phyloP scores from a whole-genome alignment of 139 green algal genomes.

The Choricystis sp. region DNA sequence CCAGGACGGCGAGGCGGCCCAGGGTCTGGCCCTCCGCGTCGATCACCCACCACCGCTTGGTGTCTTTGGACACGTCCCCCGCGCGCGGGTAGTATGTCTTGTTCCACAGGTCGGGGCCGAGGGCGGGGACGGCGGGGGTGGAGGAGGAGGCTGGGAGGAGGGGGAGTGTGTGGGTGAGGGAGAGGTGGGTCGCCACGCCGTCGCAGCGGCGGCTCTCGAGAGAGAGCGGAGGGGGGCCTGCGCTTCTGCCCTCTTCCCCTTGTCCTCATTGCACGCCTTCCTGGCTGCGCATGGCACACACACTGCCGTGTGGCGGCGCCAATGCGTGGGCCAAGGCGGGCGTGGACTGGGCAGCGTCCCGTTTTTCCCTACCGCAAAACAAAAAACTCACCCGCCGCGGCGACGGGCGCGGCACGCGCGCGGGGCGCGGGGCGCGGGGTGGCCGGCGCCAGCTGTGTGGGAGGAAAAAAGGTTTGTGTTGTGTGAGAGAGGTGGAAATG shows the following conservation, averaged over 20 bases:
- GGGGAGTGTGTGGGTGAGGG: neutral
- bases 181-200: no score
- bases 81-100: constrained; percentile 88
- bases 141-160: neutral
- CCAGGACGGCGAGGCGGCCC: constrained; percentile 71
- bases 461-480: neutral
- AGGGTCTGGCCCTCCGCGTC: constrained; percentile 88
- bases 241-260: no score
- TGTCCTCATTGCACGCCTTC: no score
- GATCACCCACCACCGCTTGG: constrained; percentile 87
- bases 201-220: no score
- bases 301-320: no score
- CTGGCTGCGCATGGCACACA: no score
- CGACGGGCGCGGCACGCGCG: neutral
- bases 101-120: constrained; percentile 68
- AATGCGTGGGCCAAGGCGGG: no score
- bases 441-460: neutral
- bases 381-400: neutral
- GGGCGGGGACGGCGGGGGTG: constrained; percentile 1
- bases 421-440: neutral
- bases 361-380: no score
- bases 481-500: neutral
- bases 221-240: no score
- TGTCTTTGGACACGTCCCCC: constrained; percentile 47
- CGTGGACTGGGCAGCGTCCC: no score